Evolutionary conservation across 2,329 filamentous ascomycete species (phyloP), one percentile per base, ranked within the genome.

Genomic region (Aspergillus sp.): DNA sequence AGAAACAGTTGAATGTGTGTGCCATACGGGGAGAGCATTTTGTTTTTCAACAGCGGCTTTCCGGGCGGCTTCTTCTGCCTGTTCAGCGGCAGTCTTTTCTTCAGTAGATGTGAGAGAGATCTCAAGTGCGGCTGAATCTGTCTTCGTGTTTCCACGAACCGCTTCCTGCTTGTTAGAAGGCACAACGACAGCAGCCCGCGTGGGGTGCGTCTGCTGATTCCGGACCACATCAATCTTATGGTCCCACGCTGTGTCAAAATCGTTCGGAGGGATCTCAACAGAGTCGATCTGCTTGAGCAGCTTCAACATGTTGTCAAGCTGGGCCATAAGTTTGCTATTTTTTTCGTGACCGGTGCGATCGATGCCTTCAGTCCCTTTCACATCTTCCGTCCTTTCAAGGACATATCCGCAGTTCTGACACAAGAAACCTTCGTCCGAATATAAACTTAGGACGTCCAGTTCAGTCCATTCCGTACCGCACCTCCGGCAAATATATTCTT

Each of bases 381-480:
- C 65, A 36, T 72, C 68, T 49, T 71, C 69, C 0, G 70, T 70
- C 9, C 68, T 63, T 38, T 70, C 68, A 7, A 75, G 61, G 29
- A 69, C 60, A 27, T 62, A 61, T 13, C 77, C 75, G 68, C 93
- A 98, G 40, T 83, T 81, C 60, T 90, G 85, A 67, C 93, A 98
- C 37, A 86, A 70, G 62, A 97, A 97, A 0, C 90, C 87, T 37
- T 74, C 70, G 2, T 70, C 67, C 1, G 76, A 74, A 40, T 86
- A 82, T 33, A 83, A 75, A 67, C 95, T 89, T 41, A 97, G 71
- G 1, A 94, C 90, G 54, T 97, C 90, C 67, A 97, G 82, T 51
- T 86, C 81, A 3, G 90, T 95, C 79, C 88, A 98, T 63, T 95
- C 86, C 1, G 86, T 78, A 53, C 84, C 82, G 71, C 93, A 98